Conservation (phyloP, 73 alveolate genomes). For the Durusdinium trenchii region DNA sequence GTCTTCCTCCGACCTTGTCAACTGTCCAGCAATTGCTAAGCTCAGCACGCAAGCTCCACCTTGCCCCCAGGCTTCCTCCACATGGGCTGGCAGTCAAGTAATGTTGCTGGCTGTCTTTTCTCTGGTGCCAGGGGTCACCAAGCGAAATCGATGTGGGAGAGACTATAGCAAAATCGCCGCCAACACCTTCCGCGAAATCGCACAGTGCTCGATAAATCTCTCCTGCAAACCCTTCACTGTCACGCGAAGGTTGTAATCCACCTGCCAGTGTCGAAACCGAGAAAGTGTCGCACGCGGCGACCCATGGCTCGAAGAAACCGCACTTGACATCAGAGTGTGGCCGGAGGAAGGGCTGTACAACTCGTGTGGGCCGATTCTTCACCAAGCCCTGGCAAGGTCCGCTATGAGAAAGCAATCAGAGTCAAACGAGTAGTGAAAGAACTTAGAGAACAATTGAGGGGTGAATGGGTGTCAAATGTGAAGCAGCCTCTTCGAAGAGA, state of each 20-base stretch:
- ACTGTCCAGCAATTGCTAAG: neutral
- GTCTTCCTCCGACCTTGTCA: neutral
- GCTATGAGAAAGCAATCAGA: too few species aligned
- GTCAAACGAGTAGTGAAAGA: too few species aligned
- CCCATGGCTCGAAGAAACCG: too few species aligned
- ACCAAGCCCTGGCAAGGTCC: too few species aligned
- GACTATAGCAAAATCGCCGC: neutral
- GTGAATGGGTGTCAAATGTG: too few species aligned
- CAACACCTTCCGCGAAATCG: neutral
- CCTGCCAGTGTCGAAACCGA: neutral
- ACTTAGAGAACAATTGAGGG: too few species aligned
- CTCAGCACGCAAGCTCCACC: conserved; percentile 38
- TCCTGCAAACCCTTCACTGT: conserved; percentile 57
- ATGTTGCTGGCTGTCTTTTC: neutral
- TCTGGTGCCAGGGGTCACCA: neutral
- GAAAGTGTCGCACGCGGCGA: too few species aligned
- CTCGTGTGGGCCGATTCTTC: too few species aligned
- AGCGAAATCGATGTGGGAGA: neutral
- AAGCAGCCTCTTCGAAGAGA: too few species aligned
- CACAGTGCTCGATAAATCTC: neutral
- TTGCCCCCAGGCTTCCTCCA: conserved; percentile 36
- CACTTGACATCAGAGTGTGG: too few species aligned
- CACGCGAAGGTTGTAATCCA: conserved; percentile 4
- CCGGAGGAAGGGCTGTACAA: too few species aligned
- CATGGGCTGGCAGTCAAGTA: neutral